phyloP scores from a whole-genome alignment of 129 eudicot genomes.

The Flaveria sonorensis region DNA sequence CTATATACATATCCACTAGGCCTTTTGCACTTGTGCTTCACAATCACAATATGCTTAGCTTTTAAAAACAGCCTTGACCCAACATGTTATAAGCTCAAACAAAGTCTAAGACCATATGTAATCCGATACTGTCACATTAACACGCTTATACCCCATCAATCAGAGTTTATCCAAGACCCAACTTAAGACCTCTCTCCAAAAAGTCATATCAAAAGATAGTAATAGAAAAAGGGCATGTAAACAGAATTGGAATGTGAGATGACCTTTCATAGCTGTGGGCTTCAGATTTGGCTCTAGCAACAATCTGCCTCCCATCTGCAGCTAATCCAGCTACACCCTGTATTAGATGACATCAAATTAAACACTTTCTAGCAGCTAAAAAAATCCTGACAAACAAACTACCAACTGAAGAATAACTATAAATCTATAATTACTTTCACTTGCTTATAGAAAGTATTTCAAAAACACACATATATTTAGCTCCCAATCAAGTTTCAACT shows the following conservation, averaged over 20 bases:
- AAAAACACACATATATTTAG: not conserved
- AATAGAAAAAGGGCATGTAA: not conserved
- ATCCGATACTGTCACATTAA: conserved; percentile 1
- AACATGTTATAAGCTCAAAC: conserved; percentile 15
- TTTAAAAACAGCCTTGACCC: conserved; percentile 10
- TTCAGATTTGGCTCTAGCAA: conserved; percentile 91
- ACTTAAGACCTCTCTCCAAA: conserved; percentile 14
- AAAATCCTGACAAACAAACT: not conserved
- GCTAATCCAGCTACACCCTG: conserved; percentile 99
- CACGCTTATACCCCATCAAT: not conserved
- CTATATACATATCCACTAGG: not conserved
- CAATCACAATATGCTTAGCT: conserved; percentile 10
- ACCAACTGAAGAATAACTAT: not conserved
- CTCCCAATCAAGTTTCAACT: no score
- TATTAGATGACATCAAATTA: conserved; percentile 4
- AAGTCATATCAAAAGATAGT: not conserved
- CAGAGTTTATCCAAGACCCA: not conserved
- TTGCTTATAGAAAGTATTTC: not conserved
- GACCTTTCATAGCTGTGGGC: conserved; percentile 91
- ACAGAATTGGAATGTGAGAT: not conserved
- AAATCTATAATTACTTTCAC: not conserved
- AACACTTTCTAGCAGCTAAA: not conserved
- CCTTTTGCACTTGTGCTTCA: not conserved
- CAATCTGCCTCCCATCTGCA: conserved; percentile 98
- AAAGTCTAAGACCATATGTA: conserved; percentile 5